Conservation (phyloP, 2,329 filamentous ascomycete species). For the Curvularia spicifera region DNA sequence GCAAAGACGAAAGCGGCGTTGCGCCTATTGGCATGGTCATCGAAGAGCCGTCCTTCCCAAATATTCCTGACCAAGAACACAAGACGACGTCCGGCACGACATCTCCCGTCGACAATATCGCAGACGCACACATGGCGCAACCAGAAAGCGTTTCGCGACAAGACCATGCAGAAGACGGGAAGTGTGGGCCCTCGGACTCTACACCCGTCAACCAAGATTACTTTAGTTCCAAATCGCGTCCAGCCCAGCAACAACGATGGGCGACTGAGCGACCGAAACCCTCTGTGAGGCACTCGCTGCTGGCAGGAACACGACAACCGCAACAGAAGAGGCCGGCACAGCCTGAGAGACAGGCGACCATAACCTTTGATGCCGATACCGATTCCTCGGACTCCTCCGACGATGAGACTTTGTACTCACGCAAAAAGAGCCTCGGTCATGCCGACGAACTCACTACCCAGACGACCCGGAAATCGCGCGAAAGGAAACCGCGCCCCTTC, state of each 20-base stretch:
- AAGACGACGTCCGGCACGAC: neutral
- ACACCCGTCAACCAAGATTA: conserved; percentile 2
- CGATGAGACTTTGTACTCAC: conserved; percentile 29
- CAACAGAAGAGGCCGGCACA: conserved; percentile 21
- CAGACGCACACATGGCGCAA: conserved; percentile 1
- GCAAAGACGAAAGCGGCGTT: conserved; percentile 11
- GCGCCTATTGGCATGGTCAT: conserved; percentile 31
- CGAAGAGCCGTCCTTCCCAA: conserved; percentile 34
- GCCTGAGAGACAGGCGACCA: conserved; percentile 30
- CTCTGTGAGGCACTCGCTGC: conserved; percentile 28
- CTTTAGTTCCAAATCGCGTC: conserved; percentile 21
- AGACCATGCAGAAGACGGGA: neutral
- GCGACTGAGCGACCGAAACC: conserved; percentile 43
- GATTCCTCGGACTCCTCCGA: conserved; percentile 34
- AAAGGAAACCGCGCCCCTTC: conserved; percentile 46
- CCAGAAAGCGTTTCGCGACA: neutral
- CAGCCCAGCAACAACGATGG: conserved; percentile 34
- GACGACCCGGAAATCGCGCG: conserved; percentile 16
- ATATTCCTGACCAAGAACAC: conserved; percentile 21
- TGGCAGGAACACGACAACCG: conserved; percentile 27
- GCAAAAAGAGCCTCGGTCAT: conserved; percentile 28
- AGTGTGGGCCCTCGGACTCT: neutral
- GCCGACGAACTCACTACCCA: conserved; percentile 16
- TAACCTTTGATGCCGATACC: conserved; percentile 42
- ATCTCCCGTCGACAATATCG: neutral